These are phyloP conservation scores for Fistulifera solaris DNA, from an alignment of 108 stramenopile species.

Conservation along the genomic window DNA sequence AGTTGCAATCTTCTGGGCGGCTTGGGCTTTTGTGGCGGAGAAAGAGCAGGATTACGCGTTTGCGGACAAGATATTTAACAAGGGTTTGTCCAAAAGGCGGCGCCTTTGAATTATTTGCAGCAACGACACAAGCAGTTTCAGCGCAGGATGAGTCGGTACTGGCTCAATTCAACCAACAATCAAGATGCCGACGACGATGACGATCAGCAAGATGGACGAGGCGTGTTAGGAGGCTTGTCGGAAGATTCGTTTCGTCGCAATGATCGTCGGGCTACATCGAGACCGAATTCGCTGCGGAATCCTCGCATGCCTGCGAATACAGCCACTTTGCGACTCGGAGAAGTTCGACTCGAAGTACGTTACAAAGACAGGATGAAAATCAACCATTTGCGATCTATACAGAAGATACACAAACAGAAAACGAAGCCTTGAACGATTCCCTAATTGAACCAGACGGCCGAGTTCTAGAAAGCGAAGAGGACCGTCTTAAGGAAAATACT, in stretches of 20 bases:
- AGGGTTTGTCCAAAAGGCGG: conserved; percentile 60
- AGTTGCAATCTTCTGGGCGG: conserved; percentile 58
- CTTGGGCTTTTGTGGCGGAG: conserved; percentile 58
- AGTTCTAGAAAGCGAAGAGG: conserved; percentile 41
- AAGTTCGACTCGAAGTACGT: conserved; percentile 1
- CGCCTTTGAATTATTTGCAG: conserved; percentile 54
- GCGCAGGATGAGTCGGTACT: conserved; percentile 72
- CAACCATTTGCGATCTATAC: conserved; percentile 1
- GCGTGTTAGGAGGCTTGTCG: conserved; percentile 43
- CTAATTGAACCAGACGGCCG: neutral
- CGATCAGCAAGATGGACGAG: conserved; percentile 11
- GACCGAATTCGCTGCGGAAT: neutral
- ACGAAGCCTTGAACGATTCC: conserved; percentile 18
- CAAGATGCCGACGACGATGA: conserved; percentile 28
- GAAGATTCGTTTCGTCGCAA: conserved; percentile 33
- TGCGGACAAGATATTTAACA: conserved; percentile 49
- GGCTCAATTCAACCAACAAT: conserved; percentile 44
- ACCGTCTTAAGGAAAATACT: conserved; percentile 66
- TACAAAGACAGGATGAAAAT: conserved; percentile 4
- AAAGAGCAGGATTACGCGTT: conserved; percentile 42
- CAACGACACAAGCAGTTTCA: conserved; percentile 72
- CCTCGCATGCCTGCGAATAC: neutral
- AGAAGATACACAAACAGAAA: conserved; percentile 4
- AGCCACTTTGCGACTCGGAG: conserved; percentile 4
- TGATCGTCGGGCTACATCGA: conserved; percentile 19